Evolutionary conservation across 352 stramenopile species (phyloP), one percentile per base, ranked within the genome.

Genomic region (Globisporangium viniferum): DNA sequence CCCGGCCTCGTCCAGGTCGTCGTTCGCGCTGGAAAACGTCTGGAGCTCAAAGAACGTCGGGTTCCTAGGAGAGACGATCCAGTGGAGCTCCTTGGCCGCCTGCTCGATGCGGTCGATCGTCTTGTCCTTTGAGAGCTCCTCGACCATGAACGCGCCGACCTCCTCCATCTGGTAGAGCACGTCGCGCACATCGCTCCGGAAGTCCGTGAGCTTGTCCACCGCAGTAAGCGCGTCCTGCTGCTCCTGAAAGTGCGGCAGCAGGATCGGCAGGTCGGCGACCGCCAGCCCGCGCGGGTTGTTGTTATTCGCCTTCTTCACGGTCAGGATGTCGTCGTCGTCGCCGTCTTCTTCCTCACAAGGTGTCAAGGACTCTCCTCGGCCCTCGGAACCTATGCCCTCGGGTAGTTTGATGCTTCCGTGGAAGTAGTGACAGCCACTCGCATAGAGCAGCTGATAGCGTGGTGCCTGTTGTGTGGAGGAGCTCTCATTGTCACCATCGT

Each of bases 11-110:
- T 56, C 67, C 0, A 90, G 70, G 0, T 66, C 66, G 12, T 79
- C 74, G 54, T 86, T 90, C 1, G 83, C 82, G 39, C 70, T 60
- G 0, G 68, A 70, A 35, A 84, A 73, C 0, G 83, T 90, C 64
- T 91, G 78, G 44, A 91, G 60, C 68, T 91, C 83, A 35, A 90
- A 91, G 58, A 90, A 91, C 8, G 78, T 86, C 9, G 81, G 75
- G 10, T 82, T 85, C 18, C 75, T 57, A 0, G 68, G 56, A 33
- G 76, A 75, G 15, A 75, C 69, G 36, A 90, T 78, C 83, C 83
- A 91, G 31, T 83, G 78, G 8, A 90, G 72, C 62, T 86, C 79
- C 20, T 55, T 67, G 0, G 80, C 44, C 15, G 70, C 81, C 35
- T 79, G 68, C 15, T 84, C 76, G 18, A 91, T 80, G 44, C 79